A percentile compares a stretch with the other conserved stretches of the same genome.
phyloP scores from a whole-genome alignment of 495 filamentous ascomycete species.

The Parathielavia appendiculata region DNA sequence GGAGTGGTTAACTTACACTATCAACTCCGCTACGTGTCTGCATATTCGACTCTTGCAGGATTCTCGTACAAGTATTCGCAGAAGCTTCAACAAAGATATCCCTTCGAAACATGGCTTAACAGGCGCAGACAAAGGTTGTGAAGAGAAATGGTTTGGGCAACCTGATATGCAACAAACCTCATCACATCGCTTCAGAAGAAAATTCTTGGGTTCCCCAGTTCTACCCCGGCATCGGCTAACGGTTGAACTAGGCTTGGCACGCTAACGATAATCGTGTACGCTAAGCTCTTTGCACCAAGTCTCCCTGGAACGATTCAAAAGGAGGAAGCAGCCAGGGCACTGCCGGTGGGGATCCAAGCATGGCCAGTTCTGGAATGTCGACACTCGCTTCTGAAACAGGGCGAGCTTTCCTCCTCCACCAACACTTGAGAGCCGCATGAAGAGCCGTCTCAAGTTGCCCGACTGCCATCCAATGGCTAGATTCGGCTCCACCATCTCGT shows the following conservation, averaged over 20 bases:
- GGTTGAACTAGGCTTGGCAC: not conserved
- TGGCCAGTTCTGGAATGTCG: constrained; percentile 1
- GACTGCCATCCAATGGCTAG: constrained; percentile 14
- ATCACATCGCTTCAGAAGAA: not conserved
- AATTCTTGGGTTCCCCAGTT: not conserved
- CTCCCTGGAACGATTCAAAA: constrained; percentile 5
- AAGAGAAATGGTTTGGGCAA: too few relatives aligned
- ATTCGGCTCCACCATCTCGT: constrained; percentile 1
- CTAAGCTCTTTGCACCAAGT: not conserved
- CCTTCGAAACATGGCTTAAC: too few relatives aligned
- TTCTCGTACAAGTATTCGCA: too few relatives aligned
- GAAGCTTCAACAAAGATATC: too few relatives aligned
- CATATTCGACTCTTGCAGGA: too few relatives aligned
- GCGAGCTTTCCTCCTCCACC: not conserved
- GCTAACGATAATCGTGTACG: not conserved
- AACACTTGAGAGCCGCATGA: constrained; percentile 1
- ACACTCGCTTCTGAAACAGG: constrained; percentile 9
- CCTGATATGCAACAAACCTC: too few relatives aligned
- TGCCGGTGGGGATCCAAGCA: constrained; percentile 8
- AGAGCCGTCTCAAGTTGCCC: not conserved
- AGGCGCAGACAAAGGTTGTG: too few relatives aligned
- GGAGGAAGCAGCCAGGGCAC: too few relatives aligned
- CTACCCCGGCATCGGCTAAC: not conserved
- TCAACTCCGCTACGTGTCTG: too few relatives aligned
- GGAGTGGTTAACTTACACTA: too few relatives aligned